Evolutionary conservation across 306 rosid genomes (phyloP).

Genomic region (Castanea crenata): DNA sequence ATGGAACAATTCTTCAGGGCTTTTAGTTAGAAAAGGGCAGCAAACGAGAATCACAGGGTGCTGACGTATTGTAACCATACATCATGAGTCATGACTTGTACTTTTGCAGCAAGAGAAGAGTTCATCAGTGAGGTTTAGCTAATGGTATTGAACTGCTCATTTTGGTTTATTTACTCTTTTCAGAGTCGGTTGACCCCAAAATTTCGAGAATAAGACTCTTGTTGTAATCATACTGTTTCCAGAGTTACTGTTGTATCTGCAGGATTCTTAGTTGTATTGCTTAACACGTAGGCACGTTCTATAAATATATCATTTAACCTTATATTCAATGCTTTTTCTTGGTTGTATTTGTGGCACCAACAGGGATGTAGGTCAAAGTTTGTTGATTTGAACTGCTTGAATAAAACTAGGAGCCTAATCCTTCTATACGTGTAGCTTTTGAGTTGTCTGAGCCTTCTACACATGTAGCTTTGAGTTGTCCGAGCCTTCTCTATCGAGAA

Average conservation of each 20-base stretch:
- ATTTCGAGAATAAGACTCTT: no score
- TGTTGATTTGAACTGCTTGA: not conserved
- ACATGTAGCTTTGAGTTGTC: not conserved
- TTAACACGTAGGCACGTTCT: not conserved
- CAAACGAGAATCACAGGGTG: not conserved
- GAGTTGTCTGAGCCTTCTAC: not conserved
- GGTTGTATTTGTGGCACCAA: not conserved
- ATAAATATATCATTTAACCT: not conserved
- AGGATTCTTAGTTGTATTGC: not conserved
- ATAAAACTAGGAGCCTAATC: not conserved
- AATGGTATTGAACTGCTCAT: not conserved
- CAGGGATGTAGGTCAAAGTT: not conserved
- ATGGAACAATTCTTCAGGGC: not conserved
- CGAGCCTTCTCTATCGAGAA: no score
- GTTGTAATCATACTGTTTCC: no score
- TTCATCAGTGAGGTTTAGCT: conserved; percentile 14
- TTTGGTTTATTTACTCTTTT: not conserved
- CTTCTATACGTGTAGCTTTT: not conserved
- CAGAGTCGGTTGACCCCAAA: not conserved
- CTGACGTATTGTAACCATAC: not conserved
- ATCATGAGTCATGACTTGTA: not conserved
- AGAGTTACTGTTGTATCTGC: not conserved
- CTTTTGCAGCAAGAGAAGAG: conserved; percentile 9
- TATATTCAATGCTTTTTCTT: not conserved
- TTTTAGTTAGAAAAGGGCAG: not conserved